Percentiles rank a stretch among this genome's conserved stretches.
phyloP scores from a whole-genome alignment of 495 filamentous ascomycete species.

The Aspergillus olivimuriae region DNA sequence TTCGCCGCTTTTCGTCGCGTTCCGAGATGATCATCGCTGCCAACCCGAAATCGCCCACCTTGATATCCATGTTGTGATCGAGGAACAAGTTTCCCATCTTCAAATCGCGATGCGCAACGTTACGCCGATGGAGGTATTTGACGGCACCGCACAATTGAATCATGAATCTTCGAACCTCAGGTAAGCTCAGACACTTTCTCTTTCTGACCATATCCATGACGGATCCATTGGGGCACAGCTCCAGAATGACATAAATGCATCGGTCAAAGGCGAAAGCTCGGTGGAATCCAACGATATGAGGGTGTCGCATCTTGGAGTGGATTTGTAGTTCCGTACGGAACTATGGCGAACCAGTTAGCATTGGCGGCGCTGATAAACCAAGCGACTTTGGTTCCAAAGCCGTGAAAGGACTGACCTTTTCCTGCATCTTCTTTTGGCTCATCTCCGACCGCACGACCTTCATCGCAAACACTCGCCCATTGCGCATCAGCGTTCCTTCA shows the following conservation, averaged over 20 bases:
- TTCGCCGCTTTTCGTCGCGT: constrained; percentile 76
- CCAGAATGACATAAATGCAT: constrained; percentile 89
- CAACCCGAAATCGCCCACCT: constrained; percentile 95
- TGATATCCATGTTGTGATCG: constrained; percentile 93
- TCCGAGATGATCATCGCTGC: constrained; percentile 87
- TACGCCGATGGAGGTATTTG: constrained; percentile 92
- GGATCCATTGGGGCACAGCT: constrained; percentile 93
- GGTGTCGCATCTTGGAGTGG: constrained; percentile 93
- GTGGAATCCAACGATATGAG: constrained; percentile 90
- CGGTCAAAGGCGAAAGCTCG: constrained; percentile 85
- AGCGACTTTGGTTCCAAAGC: not conserved
- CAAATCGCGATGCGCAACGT: constrained; percentile 92
- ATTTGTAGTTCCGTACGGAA: constrained; percentile 98
- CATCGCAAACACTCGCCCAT: constrained; percentile 66
- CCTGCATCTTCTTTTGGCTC: constrained; percentile 73
- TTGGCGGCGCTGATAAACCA: constrained; percentile 16
- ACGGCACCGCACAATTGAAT: constrained; percentile 93
- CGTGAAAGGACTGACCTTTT: constrained; percentile 61
- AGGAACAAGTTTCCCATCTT: constrained; percentile 99
- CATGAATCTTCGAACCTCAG: constrained; percentile 85
- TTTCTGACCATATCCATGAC: constrained; percentile 96
- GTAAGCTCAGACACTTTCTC: constrained; percentile 76
- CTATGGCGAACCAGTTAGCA: constrained; percentile 34
- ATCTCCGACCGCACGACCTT: constrained; percentile 90
- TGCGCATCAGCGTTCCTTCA: constrained; percentile 60